Base-by-base conservation (phyloP, 495 filamentous ascomycete species). In the Penicillium subrubescens region DNA sequence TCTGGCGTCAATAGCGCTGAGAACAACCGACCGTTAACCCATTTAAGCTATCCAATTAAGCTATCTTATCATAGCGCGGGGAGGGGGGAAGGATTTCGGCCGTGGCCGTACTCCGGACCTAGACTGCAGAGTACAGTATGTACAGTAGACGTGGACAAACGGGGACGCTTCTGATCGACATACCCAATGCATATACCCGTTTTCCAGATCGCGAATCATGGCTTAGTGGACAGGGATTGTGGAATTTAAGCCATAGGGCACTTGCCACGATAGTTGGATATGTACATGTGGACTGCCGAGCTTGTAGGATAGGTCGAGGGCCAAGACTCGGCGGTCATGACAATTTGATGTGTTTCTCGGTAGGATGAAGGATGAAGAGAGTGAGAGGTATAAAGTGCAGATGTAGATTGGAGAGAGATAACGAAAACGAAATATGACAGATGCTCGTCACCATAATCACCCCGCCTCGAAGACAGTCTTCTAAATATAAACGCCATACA, bases 121-220 rank as follows among this genome's bases (percentile, higher is more conserved):
- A 23, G 3, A 25, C 4, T 48, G 3, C n/a, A 44, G 2, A 8
- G 43, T 44, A 15, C 43, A n/a, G n/a, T n/a, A 44, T n/a, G 17
- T n/a, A 48, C 7, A 17, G 44, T 33, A n/a, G 48, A 57, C 60
- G 19, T 53, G 39, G 44, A 57, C 60, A 57, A 25, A 43, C 50
- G 21, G 35, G 41, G 44, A 8, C 51, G 17, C 25, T 53, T 44
- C 37, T 44, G 56, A 58, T 58, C 41, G 15, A 23, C 23, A n/a
- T 17, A n/a, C 51, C 51, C 34, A 8, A 41, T 52, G 35, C 59
- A 54, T 43, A 14, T 4, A 33, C 48, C 48, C 33, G 31, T 35
- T 56, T 33, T 39, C 31, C 19, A 56, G 53, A 39, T 56, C 34
- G 53, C 12, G 11, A 37, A 27, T 14, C 7, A 11, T 15, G n/a